Base-by-base conservation (phyloP, 2,329 filamentous ascomycete species). In the Corynespora cassiicola region DNA sequence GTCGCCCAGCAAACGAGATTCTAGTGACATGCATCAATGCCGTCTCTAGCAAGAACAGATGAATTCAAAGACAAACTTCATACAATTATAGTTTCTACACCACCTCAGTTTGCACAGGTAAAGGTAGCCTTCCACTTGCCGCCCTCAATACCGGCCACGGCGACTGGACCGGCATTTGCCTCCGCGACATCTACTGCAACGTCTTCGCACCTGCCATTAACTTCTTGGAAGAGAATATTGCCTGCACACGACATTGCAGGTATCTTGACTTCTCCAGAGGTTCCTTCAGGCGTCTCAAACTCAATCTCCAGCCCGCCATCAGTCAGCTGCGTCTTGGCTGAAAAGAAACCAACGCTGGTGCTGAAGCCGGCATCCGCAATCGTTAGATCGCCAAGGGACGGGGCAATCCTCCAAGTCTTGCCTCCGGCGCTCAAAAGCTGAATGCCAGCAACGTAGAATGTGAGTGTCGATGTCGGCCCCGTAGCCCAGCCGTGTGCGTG, bases 401-500 rank as follows among this genome's bases (percentile, higher is more conserved):
- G 71, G 3, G 57, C 58, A 37, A 71, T 58, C 1, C 47, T 36
- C 70, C 70, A 74, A 2, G 52, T 66, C 31, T 42, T 51, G 1
- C 71, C 70, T 5, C 61, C 66, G 0, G 66, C 57, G 4, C 56
- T 69, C 2, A 63, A 50, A 6, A 74, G 47, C 36, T 69, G 68
- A 17, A 78, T 47, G 0, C 69, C 74, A 1, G 72, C 73, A 1
- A 68, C 61, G 38, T 70, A 67, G 47, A 66, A 59, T 3, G 70
- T 74, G 28, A 78, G 48, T 0, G 69, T 68, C 2, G 61, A 65
- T 1, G 74, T 75, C 3, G 76, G 75, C 0, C 75, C 75, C 0
- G 75, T 77, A 0, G 73, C 65, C 76, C 75, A 79, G 3, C 75
- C 75, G 38, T 79, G 76, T 0, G 75, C 74, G 47, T 77, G 75